A percentile compares a stretch with the other conserved stretches of the same genome.
Conservation (phyloP, 179 eudicot genomes). For the Beta lomatogona region DNA sequence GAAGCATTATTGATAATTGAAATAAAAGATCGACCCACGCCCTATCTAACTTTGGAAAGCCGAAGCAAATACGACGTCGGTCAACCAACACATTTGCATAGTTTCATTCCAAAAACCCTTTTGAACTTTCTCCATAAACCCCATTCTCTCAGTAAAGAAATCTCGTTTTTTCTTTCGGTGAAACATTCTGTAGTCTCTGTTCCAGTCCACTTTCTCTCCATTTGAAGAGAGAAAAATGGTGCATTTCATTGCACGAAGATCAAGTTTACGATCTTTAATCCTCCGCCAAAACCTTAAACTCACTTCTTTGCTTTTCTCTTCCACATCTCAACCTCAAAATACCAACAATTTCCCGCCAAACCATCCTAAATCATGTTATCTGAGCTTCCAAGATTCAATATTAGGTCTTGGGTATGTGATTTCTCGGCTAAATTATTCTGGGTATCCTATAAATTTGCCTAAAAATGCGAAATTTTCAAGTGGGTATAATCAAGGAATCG, state of each 20-base stretch:
- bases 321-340: slow-evolving; percentile 11
- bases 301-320: background rate
- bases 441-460: slow-evolving; percentile 13
- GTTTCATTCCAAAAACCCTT: slow-evolving; percentile 8
- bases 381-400: slow-evolving; percentile 27
- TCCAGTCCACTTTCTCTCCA: slow-evolving; percentile 1
- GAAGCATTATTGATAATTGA: too few species aligned
- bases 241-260: slow-evolving; percentile 26
- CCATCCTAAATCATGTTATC: slow-evolving; percentile 7
- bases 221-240: slow-evolving; percentile 21
- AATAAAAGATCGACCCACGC: too few species aligned
- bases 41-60: too few species aligned
- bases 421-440: slow-evolving; percentile 3
- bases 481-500: slow-evolving; percentile 31
- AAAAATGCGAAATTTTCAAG: slow-evolving; percentile 11
- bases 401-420: background rate
- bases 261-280: slow-evolving; percentile 24
- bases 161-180: too few species aligned
- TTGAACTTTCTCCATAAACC: background rate
- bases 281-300: slow-evolving; percentile 22
- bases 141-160: background rate
- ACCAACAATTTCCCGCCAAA: slow-evolving; percentile 15
- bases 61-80: too few species aligned
- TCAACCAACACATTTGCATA: too few species aligned
- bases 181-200: background rate